Base-by-base conservation (phyloP, 1,284 basidiomycete species). In the Austroboletus novae-zelandiae region DNA sequence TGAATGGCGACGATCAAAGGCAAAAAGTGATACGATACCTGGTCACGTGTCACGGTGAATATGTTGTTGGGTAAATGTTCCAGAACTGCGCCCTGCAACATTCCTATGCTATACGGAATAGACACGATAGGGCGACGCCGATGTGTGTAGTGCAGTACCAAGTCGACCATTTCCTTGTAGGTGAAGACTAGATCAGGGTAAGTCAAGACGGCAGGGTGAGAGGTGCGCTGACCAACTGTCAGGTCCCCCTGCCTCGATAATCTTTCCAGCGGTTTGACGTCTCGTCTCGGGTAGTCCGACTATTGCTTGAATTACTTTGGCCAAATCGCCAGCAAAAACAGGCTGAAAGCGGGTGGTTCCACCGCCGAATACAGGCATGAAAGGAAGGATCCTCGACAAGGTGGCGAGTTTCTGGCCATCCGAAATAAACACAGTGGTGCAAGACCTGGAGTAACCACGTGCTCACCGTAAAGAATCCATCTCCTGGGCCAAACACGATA, bases 321-420 rank as follows among this genome's bases (percentile, higher is more conserved):
- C 83, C 27, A 89, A 60, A 60, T 89, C 85, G 2, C 76, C 81
- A 1, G 80, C 84, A 60, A 80, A 88, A 9, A 89, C 81, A 17
- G 85, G 84, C 53, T 88, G 86, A 61, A 89, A 88, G 31, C 67
- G 71, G 3, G 83, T 72, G 6, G 57, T 67, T 4, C 87, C 86
- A n/a, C 82, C 83, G 4, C 78, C 83, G 59, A 87, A 89, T 11
- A 87, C 83, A 9, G 86, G 86, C 30, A 89, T 64, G 63, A 88
- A 83, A 2, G 86, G 86, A 31, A 88, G 67, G 52, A 77, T 72
- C 48, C 71, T 74, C 1, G 83, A 78, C 15, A 89, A 65, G 30
- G 68, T 72, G 30, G 81, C 78, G 58, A 89, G 86, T 29, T 82
- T 73, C 83, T 87, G 52, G 39, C 37, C 35, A 14, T 25, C 53